phyloP scores from a whole-genome alignment of 371 early-diverging fungal genomes.

The Apophysomyces ossiformis region DNA sequence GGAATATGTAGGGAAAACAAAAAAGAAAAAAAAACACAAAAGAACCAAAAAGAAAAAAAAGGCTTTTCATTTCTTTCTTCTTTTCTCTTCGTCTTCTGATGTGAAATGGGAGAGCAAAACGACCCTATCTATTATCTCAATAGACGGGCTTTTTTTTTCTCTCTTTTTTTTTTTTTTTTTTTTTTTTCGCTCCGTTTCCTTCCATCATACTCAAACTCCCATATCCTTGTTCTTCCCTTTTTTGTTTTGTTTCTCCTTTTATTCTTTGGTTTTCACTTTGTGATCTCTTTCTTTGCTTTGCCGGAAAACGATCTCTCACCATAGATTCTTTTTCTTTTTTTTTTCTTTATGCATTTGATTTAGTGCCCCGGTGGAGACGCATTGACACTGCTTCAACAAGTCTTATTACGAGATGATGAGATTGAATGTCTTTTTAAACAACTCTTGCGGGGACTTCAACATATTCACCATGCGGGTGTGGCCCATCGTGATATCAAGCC shows the following conservation, averaged over 20 bases:
- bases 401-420: slow-evolving; percentile 28
- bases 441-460: slow-evolving; percentile 69
- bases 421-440: slow-evolving; percentile 58
- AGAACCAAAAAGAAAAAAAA: background rate
- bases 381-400: slow-evolving; percentile 32
- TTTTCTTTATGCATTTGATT: background rate
- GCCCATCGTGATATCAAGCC: slow-evolving; percentile 84
- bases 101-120: too few species aligned
- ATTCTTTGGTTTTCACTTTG: too few species aligned
- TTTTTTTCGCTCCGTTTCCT: too few species aligned
- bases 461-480: slow-evolving; percentile 73
- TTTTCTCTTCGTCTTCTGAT: too few species aligned
- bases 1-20: slow-evolving; percentile 43
- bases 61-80: too few species aligned
- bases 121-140: background rate
- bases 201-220: too few species aligned
- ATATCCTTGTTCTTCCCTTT: too few species aligned
- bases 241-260: too few species aligned
- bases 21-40: slow-evolving; percentile 6
- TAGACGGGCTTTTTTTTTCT: background rate
- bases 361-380: slow-evolving; percentile 51
- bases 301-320: too few species aligned
- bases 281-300: too few species aligned
- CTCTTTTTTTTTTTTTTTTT: too few species aligned
- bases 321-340: too few species aligned